Evolutionary conservation across 1,284 basidiomycete species (phyloP).

Genomic region (Rhodotorula sp.): DNA sequence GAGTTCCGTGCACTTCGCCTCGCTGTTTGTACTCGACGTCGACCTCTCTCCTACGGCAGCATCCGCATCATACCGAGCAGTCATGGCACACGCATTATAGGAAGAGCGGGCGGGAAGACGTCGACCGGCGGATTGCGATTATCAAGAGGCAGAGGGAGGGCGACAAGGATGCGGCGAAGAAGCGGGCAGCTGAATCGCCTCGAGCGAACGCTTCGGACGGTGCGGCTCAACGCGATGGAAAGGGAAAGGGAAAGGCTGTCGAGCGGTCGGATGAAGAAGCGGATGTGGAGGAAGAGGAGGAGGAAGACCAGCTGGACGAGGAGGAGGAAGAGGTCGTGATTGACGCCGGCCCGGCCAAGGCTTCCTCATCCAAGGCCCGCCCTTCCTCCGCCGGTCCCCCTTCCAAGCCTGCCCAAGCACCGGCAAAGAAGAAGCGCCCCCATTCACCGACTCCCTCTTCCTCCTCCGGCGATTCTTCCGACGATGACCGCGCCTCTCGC

Average conservation of each 20-base stretch:
- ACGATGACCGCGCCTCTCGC: neutral
- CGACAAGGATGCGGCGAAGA: neutral
- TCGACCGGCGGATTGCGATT: slow-evolving; percentile 3
- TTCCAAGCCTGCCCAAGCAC: neutral
- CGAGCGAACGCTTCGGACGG: no score
- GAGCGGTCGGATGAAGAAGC: neutral
- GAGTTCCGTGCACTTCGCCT: neutral
- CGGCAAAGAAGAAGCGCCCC: neutral
- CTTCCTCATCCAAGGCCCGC: neutral
- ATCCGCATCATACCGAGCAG: slow-evolving; percentile 8
- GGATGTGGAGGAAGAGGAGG: neutral
- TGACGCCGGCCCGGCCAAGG: neutral
- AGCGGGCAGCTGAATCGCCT: neutral
- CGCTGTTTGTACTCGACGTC: neutral
- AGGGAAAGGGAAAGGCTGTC: neutral
- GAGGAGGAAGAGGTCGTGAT: neutral
- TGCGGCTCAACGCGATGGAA: neutral
- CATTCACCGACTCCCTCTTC: neutral
- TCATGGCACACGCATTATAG: slow-evolving; percentile 28
- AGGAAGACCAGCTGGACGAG: neutral
- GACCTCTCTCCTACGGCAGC: neutral
- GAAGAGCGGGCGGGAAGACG: neutral
- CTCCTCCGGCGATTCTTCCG: neutral
- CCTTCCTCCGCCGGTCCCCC: neutral
- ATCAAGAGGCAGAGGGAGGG: slow-evolving; percentile 3